A percentile compares a stretch with the other conserved stretches of the same genome.
Evolutionary conservation across 495 filamentous ascomycete species (phyloP).

Genomic region (Astrocystis sublimbata): DNA sequence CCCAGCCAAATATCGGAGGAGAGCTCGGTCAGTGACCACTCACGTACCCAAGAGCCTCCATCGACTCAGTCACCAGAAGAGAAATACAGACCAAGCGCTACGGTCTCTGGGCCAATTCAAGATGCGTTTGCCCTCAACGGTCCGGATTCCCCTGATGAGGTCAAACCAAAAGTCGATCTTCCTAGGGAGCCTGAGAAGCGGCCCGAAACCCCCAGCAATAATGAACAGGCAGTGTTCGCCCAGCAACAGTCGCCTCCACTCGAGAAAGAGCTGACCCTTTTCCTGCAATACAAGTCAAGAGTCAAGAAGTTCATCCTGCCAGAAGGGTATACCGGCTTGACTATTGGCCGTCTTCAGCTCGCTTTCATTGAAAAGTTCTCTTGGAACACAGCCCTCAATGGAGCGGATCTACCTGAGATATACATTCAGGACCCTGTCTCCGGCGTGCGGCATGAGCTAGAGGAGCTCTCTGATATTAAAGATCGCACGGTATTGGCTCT

Average conservation of each 20-base stretch:
- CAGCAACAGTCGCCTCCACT: constrained; percentile 72
- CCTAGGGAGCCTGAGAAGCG: constrained; percentile 25
- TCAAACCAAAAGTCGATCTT: constrained; percentile 25
- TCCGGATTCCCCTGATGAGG: constrained; percentile 35
- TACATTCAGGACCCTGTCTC: constrained; percentile 96
- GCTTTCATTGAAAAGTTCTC: constrained; percentile 99
- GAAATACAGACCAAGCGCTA: constrained; percentile 54
- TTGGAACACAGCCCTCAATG: constrained; percentile 95
- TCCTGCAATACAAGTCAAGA: constrained; percentile 93
- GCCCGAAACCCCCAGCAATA: constrained; percentile 43
- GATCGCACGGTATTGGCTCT: constrained; percentile 91
- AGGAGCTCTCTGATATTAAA: constrained; percentile 93
- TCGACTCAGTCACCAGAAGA: constrained; percentile 62
- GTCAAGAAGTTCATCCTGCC: constrained; percentile 94
- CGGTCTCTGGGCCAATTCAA: constrained; percentile 51
- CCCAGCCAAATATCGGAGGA: constrained; percentile 69
- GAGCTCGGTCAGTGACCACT: constrained; percentile 42
- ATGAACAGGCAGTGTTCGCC: constrained; percentile 36
- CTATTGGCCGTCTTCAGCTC: constrained; percentile 83
- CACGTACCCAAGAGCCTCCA: constrained; percentile 45
- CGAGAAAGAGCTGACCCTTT: constrained; percentile 90
- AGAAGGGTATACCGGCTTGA: constrained; percentile 79
- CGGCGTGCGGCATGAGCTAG: constrained; percentile 91
- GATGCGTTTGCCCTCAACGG: constrained; percentile 38
- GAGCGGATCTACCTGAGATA: constrained; percentile 90